These are phyloP conservation scores for Cicer judaicum DNA, from an alignment of 306 rosid species.

Conservation along the genomic window DNA sequence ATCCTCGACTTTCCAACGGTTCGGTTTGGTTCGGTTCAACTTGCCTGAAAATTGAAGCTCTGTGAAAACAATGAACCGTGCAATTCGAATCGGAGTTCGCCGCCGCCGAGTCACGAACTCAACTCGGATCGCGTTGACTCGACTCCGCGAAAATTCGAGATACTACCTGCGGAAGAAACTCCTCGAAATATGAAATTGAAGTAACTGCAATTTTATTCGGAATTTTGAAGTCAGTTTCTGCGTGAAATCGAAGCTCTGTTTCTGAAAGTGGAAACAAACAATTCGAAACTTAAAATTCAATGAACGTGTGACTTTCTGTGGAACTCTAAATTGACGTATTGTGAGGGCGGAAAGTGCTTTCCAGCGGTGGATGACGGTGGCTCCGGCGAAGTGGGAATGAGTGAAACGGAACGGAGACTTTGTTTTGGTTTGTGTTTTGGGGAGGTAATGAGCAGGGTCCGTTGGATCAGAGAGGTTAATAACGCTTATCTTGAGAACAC, in stretches of 20 bases:
- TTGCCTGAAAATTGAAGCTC: too few species aligned
- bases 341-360: background rate
- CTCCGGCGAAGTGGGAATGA: slow-evolving; percentile 28
- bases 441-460: slow-evolving; percentile 52
- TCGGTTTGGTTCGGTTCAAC: background rate
- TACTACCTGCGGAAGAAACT: background rate
- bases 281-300: background rate
- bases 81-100: background rate
- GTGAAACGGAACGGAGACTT: slow-evolving; percentile 28
- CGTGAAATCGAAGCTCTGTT: slow-evolving; percentile 24
- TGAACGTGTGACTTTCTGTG: background rate
- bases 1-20: slow-evolving; percentile 36
- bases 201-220: background rate
- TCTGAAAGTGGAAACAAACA: background rate
- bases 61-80: background rate
- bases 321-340: background rate
- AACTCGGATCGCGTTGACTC: slow-evolving; percentile 11
- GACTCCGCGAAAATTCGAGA: slow-evolving; percentile 15
- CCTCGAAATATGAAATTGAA: background rate
- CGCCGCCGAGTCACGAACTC: background rate
- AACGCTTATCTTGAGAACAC: slow-evolving; percentile 54
- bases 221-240: slow-evolving; percentile 1
- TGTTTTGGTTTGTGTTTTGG: slow-evolving; percentile 43
- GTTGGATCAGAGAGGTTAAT: slow-evolving; percentile 63
- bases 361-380: background rate